These are phyloP conservation scores for Rubroshorea leprosula DNA, from an alignment of 345 rosid genomes.

Conservation along the genomic window DNA sequence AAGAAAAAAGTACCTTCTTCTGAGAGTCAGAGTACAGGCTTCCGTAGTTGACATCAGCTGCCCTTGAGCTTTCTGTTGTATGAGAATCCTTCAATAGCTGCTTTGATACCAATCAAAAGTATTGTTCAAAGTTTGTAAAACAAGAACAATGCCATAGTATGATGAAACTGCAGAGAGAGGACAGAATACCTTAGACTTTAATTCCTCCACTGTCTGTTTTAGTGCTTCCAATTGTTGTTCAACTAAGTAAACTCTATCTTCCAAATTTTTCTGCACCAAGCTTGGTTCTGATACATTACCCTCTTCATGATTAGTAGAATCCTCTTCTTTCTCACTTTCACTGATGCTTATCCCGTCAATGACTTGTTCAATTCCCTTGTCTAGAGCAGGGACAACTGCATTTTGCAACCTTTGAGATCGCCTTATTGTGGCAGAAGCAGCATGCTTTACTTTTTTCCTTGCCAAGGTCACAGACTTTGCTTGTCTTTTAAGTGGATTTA, in stretches of 20 bases:
- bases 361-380: slow-evolving; percentile 20
- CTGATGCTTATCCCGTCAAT: slow-evolving; percentile 27
- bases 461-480: too few relatives aligned
- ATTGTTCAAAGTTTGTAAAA: too few relatives aligned
- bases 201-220: slow-evolving; percentile 12
- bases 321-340: slow-evolving; percentile 36
- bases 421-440: slow-evolving; percentile 12
- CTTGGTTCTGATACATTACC: slow-evolving; percentile 15
- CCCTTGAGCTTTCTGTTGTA: too few relatives aligned
- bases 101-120: too few relatives aligned
- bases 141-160: too few relatives aligned
- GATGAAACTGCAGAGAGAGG: too few relatives aligned
- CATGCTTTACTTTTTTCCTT: background rate
- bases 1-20: too few relatives aligned
- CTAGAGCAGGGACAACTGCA: slow-evolving; percentile 11
- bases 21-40: too few relatives aligned
- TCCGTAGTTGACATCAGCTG: too few relatives aligned
- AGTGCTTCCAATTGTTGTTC: slow-evolving; percentile 24
- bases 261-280: slow-evolving; percentile 11
- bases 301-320: slow-evolving; percentile 9
- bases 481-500: slow-evolving; percentile 12
- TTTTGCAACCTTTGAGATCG: slow-evolving; percentile 36
- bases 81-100: too few relatives aligned
- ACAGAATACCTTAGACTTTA: slow-evolving; percentile 22
- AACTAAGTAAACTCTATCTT: slow-evolving; percentile 29